A percentile compares a stretch with the other conserved stretches of the same genome.
Conservation (phyloP, 2,329 filamentous ascomycete genomes). For the Trichothecium roseum region DNA sequence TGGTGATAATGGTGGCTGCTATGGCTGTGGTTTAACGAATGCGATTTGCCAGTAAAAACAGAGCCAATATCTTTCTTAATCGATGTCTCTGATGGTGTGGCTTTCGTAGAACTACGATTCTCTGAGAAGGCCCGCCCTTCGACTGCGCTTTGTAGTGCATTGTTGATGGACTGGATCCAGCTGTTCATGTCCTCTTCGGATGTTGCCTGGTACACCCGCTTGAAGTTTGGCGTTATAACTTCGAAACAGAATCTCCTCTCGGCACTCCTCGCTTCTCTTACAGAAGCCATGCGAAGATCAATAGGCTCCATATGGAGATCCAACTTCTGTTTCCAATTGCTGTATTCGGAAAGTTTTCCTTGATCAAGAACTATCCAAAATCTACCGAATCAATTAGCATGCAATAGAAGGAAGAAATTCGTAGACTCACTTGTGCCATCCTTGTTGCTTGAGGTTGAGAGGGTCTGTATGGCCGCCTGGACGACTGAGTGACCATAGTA, state of each 20-base stretch:
- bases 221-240: conserved; percentile 93
- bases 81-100: conserved; percentile 39
- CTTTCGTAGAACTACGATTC: conserved; percentile 14
- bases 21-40: conserved; percentile 47
- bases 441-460: conserved; percentile 89
- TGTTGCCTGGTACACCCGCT: conserved; percentile 92
- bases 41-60: conserved; percentile 84
- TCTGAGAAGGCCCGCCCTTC: conserved; percentile 62
- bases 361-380: conserved; percentile 99
- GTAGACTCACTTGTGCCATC: conserved; percentile 85
- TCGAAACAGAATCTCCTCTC: conserved; percentile 97
- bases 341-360: conserved; percentile 94
- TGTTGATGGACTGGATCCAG: conserved; percentile 96
- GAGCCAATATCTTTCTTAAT: conserved; percentile 82
- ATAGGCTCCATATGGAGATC: conserved; percentile 98
- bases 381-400: conserved; percentile 34
- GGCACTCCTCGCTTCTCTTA: conserved; percentile 87
- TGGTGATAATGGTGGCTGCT: conserved; percentile 31
- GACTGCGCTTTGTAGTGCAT: conserved; percentile 89
- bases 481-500: conserved; percentile 88
- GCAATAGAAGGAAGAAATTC: background rate
- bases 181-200: conserved; percentile 97
- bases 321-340: conserved; percentile 96
- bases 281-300: conserved; percentile 91
- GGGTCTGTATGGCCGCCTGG: conserved; percentile 93